Evolutionary conservation across 768 basidiomycete species (phyloP).

Genomic region (Cyclocybe aegerita): DNA sequence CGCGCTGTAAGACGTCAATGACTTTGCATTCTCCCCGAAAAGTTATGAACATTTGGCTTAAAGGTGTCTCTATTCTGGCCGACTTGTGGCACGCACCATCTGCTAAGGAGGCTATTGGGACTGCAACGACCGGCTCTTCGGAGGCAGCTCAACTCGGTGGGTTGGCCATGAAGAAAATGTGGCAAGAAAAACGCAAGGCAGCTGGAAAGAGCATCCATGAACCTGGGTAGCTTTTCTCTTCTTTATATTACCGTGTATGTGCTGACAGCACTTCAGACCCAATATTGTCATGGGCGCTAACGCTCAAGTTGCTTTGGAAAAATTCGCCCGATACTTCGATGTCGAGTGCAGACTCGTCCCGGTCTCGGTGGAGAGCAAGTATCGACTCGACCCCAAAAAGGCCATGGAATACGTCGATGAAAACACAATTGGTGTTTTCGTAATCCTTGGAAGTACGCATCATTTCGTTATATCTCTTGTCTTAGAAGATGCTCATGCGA

Average conservation of each 20-base stretch:
- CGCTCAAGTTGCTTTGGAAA: slow-evolving; percentile 71
- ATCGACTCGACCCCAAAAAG: slow-evolving; percentile 58
- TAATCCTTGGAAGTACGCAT: slow-evolving; percentile 43
- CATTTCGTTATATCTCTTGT: slow-evolving; percentile 44
- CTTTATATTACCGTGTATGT: neutral
- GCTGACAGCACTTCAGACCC: slow-evolving; percentile 36
- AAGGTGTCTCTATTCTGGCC: slow-evolving; percentile 52
- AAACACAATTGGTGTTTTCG: slow-evolving; percentile 71
- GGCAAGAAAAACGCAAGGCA: slow-evolving; percentile 67
- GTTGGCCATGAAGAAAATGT: slow-evolving; percentile 70
- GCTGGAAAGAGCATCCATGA: slow-evolving; percentile 72
- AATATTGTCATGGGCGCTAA: slow-evolving; percentile 71
- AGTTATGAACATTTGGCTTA: slow-evolving; percentile 2
- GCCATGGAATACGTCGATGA: slow-evolving; percentile 70
- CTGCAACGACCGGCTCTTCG: slow-evolving; percentile 69
- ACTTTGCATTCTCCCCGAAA: neutral
- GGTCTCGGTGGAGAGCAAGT: slow-evolving; percentile 48
- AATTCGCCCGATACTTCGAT: slow-evolving; percentile 71
- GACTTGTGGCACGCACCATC: slow-evolving; percentile 71
- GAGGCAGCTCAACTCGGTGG: slow-evolving; percentile 79
- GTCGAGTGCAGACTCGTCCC: slow-evolving; percentile 61
- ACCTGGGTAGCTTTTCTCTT: slow-evolving; percentile 52
- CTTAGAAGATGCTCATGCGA: slow-evolving; percentile 28
- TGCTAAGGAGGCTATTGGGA: slow-evolving; percentile 61
- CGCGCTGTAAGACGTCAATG: slow-evolving; percentile 37